These are phyloP conservation scores for Brassica hybrid DNA, from an alignment of 441 rosid genomes.

Conservation along the genomic window DNA sequence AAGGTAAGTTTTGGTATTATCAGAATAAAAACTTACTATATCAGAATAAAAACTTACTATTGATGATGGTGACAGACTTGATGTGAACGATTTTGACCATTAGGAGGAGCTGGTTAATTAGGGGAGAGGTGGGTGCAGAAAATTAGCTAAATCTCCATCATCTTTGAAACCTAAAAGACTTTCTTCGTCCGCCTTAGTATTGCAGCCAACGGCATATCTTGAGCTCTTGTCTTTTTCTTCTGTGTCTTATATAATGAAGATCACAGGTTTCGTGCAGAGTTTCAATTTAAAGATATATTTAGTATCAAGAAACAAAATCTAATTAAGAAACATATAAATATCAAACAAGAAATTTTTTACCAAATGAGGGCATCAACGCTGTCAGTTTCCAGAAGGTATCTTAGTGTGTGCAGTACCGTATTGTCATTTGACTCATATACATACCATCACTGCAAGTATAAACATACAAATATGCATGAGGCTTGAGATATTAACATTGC, in stretches of 20 bases:
- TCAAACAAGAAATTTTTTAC: constrained; percentile 32
- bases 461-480: constrained; percentile 24
- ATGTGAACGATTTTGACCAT: constrained; percentile 35
- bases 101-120: constrained; percentile 32
- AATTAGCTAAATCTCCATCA: constrained; percentile 33
- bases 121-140: constrained; percentile 38
- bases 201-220: constrained; percentile 36
- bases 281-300: constrained; percentile 24
- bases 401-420: too few relatives aligned
- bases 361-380: constrained; percentile 30
- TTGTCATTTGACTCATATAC: neutral
- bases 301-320: constrained; percentile 35
- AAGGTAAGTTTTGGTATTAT: constrained; percentile 33
- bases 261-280: constrained; percentile 31
- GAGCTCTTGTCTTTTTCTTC: constrained; percentile 42
- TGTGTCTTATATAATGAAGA: constrained; percentile 33
- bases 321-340: constrained; percentile 21
- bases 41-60: constrained; percentile 5
- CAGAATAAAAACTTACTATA: constrained; percentile 10
- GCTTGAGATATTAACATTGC: neutral
- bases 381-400: constrained; percentile 4
- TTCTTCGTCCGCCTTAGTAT: constrained; percentile 23
- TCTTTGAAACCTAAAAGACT: constrained; percentile 36
- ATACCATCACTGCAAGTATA: constrained; percentile 14
- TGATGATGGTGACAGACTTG: constrained; percentile 26